phyloP scores from a whole-genome alignment of 2,329 filamentous ascomycete genomes.

The Nemania sp. region DNA sequence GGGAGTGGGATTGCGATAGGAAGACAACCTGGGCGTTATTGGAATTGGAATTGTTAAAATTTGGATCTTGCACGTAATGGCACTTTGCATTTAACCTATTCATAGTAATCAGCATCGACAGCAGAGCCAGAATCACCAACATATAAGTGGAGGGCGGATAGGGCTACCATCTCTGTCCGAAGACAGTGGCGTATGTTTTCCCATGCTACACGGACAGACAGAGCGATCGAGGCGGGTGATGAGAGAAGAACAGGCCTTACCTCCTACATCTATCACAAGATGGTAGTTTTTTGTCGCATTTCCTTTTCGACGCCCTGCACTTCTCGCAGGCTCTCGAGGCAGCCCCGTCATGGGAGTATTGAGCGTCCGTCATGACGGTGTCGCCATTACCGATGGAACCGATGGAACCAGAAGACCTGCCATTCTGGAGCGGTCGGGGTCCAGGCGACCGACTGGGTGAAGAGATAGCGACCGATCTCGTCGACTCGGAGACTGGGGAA shows the following conservation, averaged over 20 bases:
- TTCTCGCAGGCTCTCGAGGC: slow-evolving; percentile 43
- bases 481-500: slow-evolving; percentile 35
- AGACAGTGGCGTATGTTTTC: no score
- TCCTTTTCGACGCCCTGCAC: slow-evolving; percentile 41
- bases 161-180: no score
- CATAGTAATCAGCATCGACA: slow-evolving; percentile 22
- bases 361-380: slow-evolving; percentile 20
- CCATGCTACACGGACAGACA: background rate
- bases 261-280: slow-evolving; percentile 41
- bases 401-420: slow-evolving; percentile 15
- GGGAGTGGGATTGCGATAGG: slow-evolving; percentile 36
- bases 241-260: slow-evolving; percentile 26
- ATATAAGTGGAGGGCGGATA: background rate
- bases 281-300: slow-evolving; percentile 43
- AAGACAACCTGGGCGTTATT: slow-evolving; percentile 37
- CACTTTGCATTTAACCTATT: slow-evolving; percentile 42
- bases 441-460: slow-evolving; percentile 35
- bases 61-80: slow-evolving; percentile 39
- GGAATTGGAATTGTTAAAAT: slow-evolving; percentile 31
- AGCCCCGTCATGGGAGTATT: slow-evolving; percentile 19
- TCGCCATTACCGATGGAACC: slow-evolving; percentile 23
- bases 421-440: slow-evolving; percentile 27
- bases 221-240: background rate
- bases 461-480: slow-evolving; percentile 30
- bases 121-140: background rate